phyloP scores from a whole-genome alignment of 441 rosid genomes.

The Gossypium schwendimanii region DNA sequence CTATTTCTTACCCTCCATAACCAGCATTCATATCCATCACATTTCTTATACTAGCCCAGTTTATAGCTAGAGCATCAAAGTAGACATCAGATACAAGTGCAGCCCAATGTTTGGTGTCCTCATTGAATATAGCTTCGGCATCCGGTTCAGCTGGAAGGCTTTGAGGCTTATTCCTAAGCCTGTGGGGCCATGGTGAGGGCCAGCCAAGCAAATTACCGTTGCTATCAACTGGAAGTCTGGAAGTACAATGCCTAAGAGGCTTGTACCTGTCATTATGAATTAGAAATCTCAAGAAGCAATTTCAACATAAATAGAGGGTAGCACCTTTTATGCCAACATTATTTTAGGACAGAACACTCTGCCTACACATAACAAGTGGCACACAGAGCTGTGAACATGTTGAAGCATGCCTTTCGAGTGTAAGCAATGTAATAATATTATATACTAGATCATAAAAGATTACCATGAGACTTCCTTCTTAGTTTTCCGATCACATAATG shows the following conservation, averaged over 20 bases:
- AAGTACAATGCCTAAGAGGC: constrained; percentile 57
- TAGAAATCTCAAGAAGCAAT: neutral
- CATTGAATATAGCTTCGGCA: constrained; percentile 29
- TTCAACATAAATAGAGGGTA: neutral
- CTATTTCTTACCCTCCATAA: constrained; percentile 68
- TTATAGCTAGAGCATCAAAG: constrained; percentile 45
- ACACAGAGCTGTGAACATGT: neutral
- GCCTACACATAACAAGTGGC: neutral
- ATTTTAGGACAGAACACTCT: neutral
- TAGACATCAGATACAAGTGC: constrained; percentile 61
- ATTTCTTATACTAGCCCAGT: constrained; percentile 62
- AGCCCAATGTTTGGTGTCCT: constrained; percentile 74
- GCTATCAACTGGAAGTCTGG: constrained; percentile 51
- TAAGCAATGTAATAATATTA: neutral
- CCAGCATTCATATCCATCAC: constrained; percentile 96
- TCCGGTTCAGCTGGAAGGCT: constrained; percentile 35
- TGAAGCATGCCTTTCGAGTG: neutral
- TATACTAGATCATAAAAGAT: constrained; percentile 11
- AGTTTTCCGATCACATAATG: constrained; percentile 47
- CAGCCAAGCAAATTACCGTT: constrained; percentile 33
- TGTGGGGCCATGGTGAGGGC: constrained; percentile 71
- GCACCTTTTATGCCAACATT: neutral
- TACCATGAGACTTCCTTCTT: constrained; percentile 57
- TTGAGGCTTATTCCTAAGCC: constrained; percentile 54
- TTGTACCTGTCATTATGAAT: constrained; percentile 43